Evolutionary conservation across 2,329 filamentous ascomycete genomes (phyloP).

Genomic region (Diplodia scrobiculata): DNA sequence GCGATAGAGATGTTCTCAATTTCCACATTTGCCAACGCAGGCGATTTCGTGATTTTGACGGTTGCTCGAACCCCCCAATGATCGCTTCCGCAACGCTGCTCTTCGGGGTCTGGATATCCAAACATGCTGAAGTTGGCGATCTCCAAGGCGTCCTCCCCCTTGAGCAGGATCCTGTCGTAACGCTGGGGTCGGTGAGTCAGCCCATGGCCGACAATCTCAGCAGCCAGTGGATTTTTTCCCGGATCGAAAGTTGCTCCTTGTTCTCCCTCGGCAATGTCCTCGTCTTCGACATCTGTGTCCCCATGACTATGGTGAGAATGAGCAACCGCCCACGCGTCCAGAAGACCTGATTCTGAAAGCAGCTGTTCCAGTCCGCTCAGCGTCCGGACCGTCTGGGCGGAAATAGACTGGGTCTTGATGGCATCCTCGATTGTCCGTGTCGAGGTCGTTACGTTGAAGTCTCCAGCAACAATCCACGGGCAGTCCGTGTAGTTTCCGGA

Average conservation of each 20-base stretch:
- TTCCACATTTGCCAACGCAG: slow-evolving; percentile 12
- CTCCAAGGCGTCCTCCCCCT: slow-evolving; percentile 45
- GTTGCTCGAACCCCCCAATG: slow-evolving; percentile 58
- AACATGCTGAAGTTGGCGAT: slow-evolving; percentile 60
- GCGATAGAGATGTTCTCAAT: not conserved
- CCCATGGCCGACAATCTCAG: slow-evolving; percentile 55
- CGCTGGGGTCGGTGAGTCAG: slow-evolving; percentile 64
- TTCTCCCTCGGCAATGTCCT: slow-evolving; percentile 54
- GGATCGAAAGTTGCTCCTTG: slow-evolving; percentile 68
- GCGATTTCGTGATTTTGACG: slow-evolving; percentile 34
- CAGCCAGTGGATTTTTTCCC: slow-evolving; percentile 58
- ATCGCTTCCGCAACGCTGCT: slow-evolving; percentile 41
- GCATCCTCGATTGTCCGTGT: slow-evolving; percentile 58
- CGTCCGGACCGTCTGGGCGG: slow-evolving; percentile 49
- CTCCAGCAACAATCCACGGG: slow-evolving; percentile 62
- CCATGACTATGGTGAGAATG: slow-evolving; percentile 32
- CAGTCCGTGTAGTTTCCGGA: slow-evolving; percentile 46
- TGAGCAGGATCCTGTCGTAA: slow-evolving; percentile 65
- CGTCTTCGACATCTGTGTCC: slow-evolving; percentile 43
- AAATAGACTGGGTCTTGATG: slow-evolving; percentile 57
- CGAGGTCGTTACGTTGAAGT: slow-evolving; percentile 67
- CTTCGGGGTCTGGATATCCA: slow-evolving; percentile 48
- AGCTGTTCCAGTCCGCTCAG: slow-evolving; percentile 53
- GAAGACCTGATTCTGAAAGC: slow-evolving; percentile 52
- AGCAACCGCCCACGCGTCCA: slow-evolving; percentile 57